Conservation (phyloP, 2,329 filamentous ascomycete species). For the Colletotrichum eremochloae region DNA sequence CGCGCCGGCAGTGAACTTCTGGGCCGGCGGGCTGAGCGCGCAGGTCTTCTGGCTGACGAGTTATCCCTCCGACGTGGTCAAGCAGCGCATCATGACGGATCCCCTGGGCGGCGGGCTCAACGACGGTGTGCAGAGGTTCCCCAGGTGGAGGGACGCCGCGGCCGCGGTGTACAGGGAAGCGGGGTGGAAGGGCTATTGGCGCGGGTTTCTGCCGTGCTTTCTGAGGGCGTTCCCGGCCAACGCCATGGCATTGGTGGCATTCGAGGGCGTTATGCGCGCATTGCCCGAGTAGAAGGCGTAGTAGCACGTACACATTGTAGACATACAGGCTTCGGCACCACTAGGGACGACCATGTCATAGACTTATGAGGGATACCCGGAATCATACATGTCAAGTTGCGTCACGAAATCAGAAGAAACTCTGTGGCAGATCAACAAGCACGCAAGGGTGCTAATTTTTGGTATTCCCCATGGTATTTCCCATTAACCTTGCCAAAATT, state of each 20-base stretch:
- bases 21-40: conserved; percentile 92
- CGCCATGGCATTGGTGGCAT: conserved; percentile 91
- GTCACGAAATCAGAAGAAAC: background rate
- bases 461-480: conserved; percentile 32
- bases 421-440: conserved; percentile 43
- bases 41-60: conserved; percentile 95
- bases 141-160: conserved; percentile 84
- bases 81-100: conserved; percentile 98
- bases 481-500: conserved; percentile 41
- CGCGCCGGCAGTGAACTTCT: conserved; percentile 91
- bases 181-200: conserved; percentile 87
- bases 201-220: conserved; percentile 95
- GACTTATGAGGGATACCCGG: conserved; percentile 35
- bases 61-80: conserved; percentile 93
- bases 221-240: conserved; percentile 95
- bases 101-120: conserved; percentile 78
- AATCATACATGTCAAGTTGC: conserved; percentile 25
- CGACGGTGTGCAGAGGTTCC: conserved; percentile 78
- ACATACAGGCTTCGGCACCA: background rate
- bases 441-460: conserved; percentile 43
- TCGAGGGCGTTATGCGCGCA: conserved; percentile 89
- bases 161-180: conserved; percentile 79
- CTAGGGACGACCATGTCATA: conserved; percentile 14
- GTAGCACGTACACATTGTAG: background rate
- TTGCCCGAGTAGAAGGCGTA: conserved; percentile 57